Evolutionary conservation across 1,284 basidiomycete species (phyloP).

Genomic region (Cryptococcus sp.): DNA sequence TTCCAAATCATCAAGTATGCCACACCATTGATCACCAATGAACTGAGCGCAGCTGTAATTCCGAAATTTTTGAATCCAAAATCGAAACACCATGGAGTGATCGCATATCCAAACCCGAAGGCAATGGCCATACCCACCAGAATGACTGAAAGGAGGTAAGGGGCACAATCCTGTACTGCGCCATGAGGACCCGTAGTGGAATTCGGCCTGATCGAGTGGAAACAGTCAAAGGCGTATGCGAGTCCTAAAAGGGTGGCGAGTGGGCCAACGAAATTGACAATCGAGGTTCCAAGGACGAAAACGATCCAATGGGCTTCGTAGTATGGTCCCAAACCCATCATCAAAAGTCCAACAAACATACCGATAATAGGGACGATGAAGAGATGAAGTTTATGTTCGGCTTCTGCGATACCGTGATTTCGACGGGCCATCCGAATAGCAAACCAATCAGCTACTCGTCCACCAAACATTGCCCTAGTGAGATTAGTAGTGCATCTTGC

Average conservation of each 20-base stretch:
- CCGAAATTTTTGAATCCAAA: conserved; percentile 15
- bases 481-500: neutral
- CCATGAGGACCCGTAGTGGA: conserved; percentile 10
- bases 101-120: conserved; percentile 15
- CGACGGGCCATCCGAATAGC: conserved; percentile 8
- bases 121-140: conserved; percentile 15
- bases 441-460: conserved; percentile 5
- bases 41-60: conserved; percentile 8
- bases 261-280: conserved; percentile 19
- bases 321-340: conserved; percentile 21
- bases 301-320: conserved; percentile 24
- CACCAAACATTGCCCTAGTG: conserved; percentile 7
- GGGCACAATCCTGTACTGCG: conserved; percentile 9
- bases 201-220: conserved; percentile 6
- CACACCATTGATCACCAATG: conserved; percentile 6
- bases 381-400: conserved; percentile 18
- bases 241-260: conserved; percentile 14
- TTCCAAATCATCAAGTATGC: conserved; percentile 8
- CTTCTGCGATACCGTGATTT: conserved; percentile 17
- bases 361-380: conserved; percentile 11
- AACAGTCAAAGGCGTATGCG: conserved; percentile 16
- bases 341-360: conserved; percentile 15
- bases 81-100: conserved; percentile 21
- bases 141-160: conserved; percentile 17
- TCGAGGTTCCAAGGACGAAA: conserved; percentile 17